These are phyloP conservation scores for Rhamnella rubrinervis DNA, from an alignment of 331 rosid genomes.

Conservation along the genomic window DNA sequence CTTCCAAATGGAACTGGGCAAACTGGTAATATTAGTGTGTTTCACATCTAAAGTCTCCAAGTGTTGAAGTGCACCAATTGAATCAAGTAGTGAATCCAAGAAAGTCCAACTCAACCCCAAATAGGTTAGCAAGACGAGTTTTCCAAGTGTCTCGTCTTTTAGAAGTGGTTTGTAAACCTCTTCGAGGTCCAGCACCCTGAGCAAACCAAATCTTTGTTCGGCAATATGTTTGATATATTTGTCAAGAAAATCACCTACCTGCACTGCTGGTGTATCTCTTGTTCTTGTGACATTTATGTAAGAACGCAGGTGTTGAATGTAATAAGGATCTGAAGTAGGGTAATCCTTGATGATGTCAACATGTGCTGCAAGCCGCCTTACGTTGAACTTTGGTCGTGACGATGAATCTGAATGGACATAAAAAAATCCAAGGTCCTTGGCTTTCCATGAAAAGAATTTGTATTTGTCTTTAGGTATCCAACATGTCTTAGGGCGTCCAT, in stretches of 20 bases:
- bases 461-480: neutral
- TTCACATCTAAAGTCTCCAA: conserved; percentile 21
- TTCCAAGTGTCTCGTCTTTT: neutral
- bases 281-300: conserved; percentile 7
- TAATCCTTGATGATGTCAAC: conserved; percentile 1
- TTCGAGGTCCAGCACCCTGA: conserved; percentile 26
- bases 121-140: conserved; percentile 14
- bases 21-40: conserved; percentile 11
- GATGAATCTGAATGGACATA: neutral
- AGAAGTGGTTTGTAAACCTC: conserved; percentile 21
- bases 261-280: neutral
- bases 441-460: neutral
- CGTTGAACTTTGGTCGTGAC: neutral
- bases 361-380: conserved; percentile 12
- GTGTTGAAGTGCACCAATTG: neutral
- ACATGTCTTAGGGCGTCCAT: conserved; percentile 14
- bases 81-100: too few species aligned
- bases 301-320: neutral
- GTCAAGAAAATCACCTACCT: conserved; percentile 13
- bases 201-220: conserved; percentile 10
- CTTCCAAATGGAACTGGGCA: conserved; percentile 11
- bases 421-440: conserved; percentile 6
- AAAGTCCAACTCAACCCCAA: conserved; percentile 14
- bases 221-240: neutral
- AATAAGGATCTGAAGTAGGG: neutral